Percentiles rank a stretch among this genome's conserved stretches.
Evolutionary conservation across 1,284 basidiomycete species (phyloP).

Genomic region (Filobasidium uniguttulatum): DNA sequence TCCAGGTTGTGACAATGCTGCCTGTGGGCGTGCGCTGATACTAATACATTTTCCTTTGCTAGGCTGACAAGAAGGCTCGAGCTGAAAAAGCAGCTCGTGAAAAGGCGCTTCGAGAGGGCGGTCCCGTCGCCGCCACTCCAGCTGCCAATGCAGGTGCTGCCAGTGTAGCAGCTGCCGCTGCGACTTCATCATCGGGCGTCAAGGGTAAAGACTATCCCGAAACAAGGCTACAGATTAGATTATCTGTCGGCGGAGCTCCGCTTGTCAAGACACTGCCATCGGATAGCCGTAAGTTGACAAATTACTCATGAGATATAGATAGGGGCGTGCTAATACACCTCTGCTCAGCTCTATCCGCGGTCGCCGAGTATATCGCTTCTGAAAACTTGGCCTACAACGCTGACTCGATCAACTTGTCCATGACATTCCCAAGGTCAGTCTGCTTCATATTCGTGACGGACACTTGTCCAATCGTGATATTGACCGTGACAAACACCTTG

Average conservation of each 20-base stretch:
- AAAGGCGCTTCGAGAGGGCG: slow-evolving; percentile 57
- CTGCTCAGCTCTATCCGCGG: slow-evolving; percentile 51
- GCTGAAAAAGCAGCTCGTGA: slow-evolving; percentile 74
- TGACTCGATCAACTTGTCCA: slow-evolving; percentile 58
- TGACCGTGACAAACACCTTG: not conserved
- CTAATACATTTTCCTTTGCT: no score
- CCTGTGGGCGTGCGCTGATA: no score
- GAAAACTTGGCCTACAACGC: slow-evolving; percentile 57
- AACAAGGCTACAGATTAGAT: slow-evolving; percentile 68
- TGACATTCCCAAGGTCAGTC: slow-evolving; percentile 67
- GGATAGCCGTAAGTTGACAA: slow-evolving; percentile 55
- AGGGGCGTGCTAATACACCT: not conserved
- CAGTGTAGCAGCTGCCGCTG: slow-evolving; percentile 30
- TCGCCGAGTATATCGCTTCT: slow-evolving; percentile 70
- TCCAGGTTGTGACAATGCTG: not conserved
- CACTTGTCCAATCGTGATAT: not conserved
- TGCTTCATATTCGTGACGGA: not conserved
- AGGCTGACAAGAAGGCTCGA: slow-evolving; percentile 71
- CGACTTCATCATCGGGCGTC: slow-evolving; percentile 37
- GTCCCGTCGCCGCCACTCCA: slow-evolving; percentile 10
- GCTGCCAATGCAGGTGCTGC: slow-evolving; percentile 34
- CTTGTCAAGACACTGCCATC: slow-evolving; percentile 65
- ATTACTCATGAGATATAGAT: no score
- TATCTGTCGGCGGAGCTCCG: slow-evolving; percentile 63
- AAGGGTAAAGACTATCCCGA: slow-evolving; percentile 64